Conservation (phyloP, 352 stramenopile species). For the Globisporangium camurandrum region DNA sequence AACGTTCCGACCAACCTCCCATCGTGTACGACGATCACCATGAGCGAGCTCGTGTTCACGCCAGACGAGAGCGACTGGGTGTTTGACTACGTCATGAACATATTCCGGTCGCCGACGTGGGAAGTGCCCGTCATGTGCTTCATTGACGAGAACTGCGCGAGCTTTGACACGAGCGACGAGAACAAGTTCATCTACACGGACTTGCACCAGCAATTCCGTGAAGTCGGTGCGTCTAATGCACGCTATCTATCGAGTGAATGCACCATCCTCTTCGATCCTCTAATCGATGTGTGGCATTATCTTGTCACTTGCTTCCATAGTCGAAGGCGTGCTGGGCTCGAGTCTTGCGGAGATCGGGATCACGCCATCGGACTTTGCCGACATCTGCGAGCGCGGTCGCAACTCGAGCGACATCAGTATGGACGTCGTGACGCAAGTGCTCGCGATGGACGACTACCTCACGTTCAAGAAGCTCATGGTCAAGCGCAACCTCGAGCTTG, state of each 20-base stretch:
- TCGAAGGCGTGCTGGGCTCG: constrained; percentile 69
- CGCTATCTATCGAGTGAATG: too few species aligned
- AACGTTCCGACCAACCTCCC: too few species aligned
- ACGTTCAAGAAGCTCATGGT: constrained; percentile 92
- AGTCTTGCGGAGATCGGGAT: constrained; percentile 85
- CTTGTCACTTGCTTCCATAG: too few species aligned
- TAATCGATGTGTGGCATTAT: too few species aligned
- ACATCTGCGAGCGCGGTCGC: constrained; percentile 67
- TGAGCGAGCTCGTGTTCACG: constrained; percentile 33
- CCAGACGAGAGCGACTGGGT: constrained; percentile 74
- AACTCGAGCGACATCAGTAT: constrained; percentile 54
- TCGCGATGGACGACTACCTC: constrained; percentile 88
- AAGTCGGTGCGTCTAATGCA: constrained; percentile 25
- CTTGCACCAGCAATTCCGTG: constrained; percentile 74
- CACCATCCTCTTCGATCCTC: too few species aligned
- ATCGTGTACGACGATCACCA: background rate
- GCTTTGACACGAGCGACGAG: constrained; percentile 85
- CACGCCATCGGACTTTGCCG: constrained; percentile 69
- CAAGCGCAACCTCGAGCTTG: constrained; percentile 87
- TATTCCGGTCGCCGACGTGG: constrained; percentile 84
- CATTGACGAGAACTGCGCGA: constrained; percentile 85
- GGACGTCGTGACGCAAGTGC: constrained; percentile 81
- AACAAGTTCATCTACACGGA: constrained; percentile 89
- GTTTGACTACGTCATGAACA: constrained; percentile 85
- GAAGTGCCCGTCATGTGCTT: constrained; percentile 86